Conservation (phyloP, 805 yeast species). For the Nakazawaea pomicola region DNA sequence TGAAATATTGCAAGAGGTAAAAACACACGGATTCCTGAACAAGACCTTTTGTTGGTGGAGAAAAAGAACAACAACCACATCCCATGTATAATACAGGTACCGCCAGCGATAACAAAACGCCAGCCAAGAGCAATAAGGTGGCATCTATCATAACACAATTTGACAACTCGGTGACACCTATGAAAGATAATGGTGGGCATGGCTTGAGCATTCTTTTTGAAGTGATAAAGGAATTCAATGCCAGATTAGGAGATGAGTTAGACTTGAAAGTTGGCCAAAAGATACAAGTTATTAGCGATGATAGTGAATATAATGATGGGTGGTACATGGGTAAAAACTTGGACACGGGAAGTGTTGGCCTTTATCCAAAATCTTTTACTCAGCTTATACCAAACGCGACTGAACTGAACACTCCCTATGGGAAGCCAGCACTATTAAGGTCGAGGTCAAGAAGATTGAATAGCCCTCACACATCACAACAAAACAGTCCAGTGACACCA, state of each 20-base stretch:
- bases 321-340: constrained; percentile 93
- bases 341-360: constrained; percentile 68
- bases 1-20: no score
- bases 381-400: constrained; percentile 33
- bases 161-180: constrained; percentile 3
- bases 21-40: no score
- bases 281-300: constrained; percentile 87
- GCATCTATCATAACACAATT: constrained; percentile 11
- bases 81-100: neutral
- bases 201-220: constrained; percentile 26
- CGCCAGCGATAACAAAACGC: constrained; percentile 1
- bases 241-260: constrained; percentile 87
- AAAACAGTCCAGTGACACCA: constrained; percentile 12
- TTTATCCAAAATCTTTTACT: constrained; percentile 89
- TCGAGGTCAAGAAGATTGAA: constrained; percentile 54
- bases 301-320: constrained; percentile 90
- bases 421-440: constrained; percentile 41
- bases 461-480: constrained; percentile 19
- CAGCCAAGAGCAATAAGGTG: constrained; percentile 2
- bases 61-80: neutral
- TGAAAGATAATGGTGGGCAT: neutral
- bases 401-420: constrained; percentile 13
- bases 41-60: no score
- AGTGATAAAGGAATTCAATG: constrained; percentile 82
- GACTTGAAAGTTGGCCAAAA: constrained; percentile 77